Evolutionary conservation across 139 green algal species (phyloP).

Genomic region (Chlamydomonas asymmetrica): DNA sequence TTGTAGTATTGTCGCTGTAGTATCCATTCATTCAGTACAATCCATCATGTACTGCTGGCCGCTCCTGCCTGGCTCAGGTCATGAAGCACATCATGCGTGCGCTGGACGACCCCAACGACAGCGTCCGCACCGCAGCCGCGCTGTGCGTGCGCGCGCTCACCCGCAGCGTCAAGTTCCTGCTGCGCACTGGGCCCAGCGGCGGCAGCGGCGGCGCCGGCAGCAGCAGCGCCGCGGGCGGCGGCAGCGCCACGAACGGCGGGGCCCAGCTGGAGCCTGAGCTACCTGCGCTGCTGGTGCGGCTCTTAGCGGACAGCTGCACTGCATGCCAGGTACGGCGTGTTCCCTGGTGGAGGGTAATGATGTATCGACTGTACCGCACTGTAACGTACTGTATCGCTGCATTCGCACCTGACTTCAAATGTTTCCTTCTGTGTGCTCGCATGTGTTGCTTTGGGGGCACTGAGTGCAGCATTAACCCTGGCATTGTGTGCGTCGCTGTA

Average conservation of each 20-base stretch:
- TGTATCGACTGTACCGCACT: no score
- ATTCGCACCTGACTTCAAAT: no score
- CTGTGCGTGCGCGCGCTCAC: slow-evolving; percentile 72
- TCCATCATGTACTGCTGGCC: no score
- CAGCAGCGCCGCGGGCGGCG: neutral
- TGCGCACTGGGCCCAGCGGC: slow-evolving; percentile 1
- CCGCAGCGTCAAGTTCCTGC: slow-evolving; percentile 58
- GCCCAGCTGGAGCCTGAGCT: slow-evolving; percentile 52
- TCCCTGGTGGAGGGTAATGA: no score
- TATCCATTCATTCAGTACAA: no score
- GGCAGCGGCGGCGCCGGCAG: neutral
- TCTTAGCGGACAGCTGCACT: slow-evolving; percentile 42
- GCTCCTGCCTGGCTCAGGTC: no score
- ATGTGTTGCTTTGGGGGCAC: neutral
- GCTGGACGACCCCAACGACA: slow-evolving; percentile 43
- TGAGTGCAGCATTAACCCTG: neutral
- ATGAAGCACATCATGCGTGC: slow-evolving; percentile 53
- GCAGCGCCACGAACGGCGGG: neutral
- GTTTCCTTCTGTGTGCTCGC: no score
- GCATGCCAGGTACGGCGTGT: no score
- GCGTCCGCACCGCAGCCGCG: slow-evolving; percentile 69
- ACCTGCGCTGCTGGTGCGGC: slow-evolving; percentile 56
- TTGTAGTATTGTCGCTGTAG: no score
- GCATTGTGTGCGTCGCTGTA: no score
- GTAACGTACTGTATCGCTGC: no score